phyloP scores from a whole-genome alignment of 2,329 filamentous ascomycete species.

The Catunica adiposa region DNA sequence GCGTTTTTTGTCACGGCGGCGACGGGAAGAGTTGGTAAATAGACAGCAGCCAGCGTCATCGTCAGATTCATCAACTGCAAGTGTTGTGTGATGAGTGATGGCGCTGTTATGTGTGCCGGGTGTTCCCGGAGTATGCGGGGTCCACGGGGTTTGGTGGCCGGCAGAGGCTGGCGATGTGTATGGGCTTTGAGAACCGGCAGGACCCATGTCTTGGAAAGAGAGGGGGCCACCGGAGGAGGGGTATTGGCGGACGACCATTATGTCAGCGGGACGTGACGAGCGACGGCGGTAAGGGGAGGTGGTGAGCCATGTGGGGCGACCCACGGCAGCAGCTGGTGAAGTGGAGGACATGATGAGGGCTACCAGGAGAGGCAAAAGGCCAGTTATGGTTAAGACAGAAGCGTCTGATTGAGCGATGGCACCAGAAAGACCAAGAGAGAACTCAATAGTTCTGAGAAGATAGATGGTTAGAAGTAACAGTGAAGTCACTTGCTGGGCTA shows the following conservation, averaged over 20 bases:
- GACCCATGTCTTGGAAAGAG: slow-evolving; percentile 1
- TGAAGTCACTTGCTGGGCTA: slow-evolving; percentile 25
- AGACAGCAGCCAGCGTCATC: slow-evolving; percentile 3
- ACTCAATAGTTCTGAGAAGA: slow-evolving; percentile 26
- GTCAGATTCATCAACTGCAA: background rate
- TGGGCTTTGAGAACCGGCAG: background rate
- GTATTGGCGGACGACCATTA: slow-evolving; percentile 6
- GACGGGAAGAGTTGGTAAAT: background rate
- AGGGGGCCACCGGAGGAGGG: background rate
- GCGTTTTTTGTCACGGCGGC: slow-evolving; percentile 12
- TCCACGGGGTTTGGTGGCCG: background rate
- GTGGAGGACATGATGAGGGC: slow-evolving; percentile 22
- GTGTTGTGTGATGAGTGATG: slow-evolving; percentile 3
- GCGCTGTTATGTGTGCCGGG: background rate
- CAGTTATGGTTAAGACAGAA: slow-evolving; percentile 25
- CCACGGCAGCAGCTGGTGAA: slow-evolving; percentile 26
- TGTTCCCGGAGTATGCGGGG: slow-evolving; percentile 2
- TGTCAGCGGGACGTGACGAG: slow-evolving; percentile 3
- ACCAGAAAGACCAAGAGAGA: slow-evolving; percentile 23
- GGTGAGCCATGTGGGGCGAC: slow-evolving; percentile 25
- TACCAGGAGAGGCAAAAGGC: slow-evolving; percentile 25
- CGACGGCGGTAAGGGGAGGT: slow-evolving; percentile 19
- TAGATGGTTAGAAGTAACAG: slow-evolving; percentile 26
- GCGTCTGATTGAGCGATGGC: slow-evolving; percentile 24
- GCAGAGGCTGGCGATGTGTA: background rate